Evolutionary conservation across 805 yeast genomes (phyloP), one percentile per base, ranked within the genome.

Genomic region (Lipomyces orientalis): DNA sequence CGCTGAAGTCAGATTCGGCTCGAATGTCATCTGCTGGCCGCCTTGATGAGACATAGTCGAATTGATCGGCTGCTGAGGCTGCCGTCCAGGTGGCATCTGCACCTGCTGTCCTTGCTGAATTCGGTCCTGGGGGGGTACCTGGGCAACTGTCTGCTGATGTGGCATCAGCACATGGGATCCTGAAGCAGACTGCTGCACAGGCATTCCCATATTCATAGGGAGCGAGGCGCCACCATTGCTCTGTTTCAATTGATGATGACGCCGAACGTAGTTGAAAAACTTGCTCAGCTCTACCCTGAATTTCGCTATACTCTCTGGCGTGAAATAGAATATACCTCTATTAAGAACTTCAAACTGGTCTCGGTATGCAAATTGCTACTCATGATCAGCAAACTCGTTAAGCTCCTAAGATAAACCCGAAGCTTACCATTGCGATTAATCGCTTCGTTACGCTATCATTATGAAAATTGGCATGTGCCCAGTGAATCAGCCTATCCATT

Each of bases 261-360:
- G 61, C 19, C 72, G 65, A 49, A 69, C 56, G 12, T 64, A 60
- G 35, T 61, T 64, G 57, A 69, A 69, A 5, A 67, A 63, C 35
- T 61, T 64, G 55, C 66, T 56, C 16, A 69, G 58, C 51, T 69
- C 72, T 19, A 49, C 46, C 59, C 60, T 62, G 39, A 67, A 69
- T 37, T 61, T 59, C 61, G 43, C 34, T 35, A 67, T 64, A 12
- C 62, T 43, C 12, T 64, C 64, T 4, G 39, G 58, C 39, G 56
- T 63, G 61, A 62, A 69, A 37, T 52, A 64, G 52, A 31, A 65
- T 8, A 64, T 39, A 6, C 64, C 65, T 31, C 64, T 64, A 16
- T 34, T n/a, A 16, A 69, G 56, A 4, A 63, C 72, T 29, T 67
- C 72, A 6, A 61, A 58, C 39, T 67, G 72, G 46, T 69, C 72